phyloP scores from a whole-genome alignment of 768 basidiomycete species.

The Lactifluus piperatus region DNA sequence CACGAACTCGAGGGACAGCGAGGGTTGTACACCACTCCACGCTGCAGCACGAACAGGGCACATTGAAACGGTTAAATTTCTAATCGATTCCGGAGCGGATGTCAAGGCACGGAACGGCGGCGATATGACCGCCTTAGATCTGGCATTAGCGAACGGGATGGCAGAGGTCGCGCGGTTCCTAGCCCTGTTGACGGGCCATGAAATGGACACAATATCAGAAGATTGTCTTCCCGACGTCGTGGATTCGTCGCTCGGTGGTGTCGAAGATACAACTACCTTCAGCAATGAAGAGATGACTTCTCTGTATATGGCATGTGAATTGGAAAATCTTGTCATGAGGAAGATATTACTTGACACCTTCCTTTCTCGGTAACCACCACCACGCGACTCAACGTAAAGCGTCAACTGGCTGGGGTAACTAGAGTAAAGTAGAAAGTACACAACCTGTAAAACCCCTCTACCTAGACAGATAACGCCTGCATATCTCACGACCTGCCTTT shows the following conservation, averaged over 20 bases:
- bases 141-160: neutral
- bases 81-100: neutral
- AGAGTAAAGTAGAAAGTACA: no score
- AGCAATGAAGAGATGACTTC: neutral
- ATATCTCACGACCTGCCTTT: no score
- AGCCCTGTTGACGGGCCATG: neutral
- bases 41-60: neutral
- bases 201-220: neutral
- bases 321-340: neutral
- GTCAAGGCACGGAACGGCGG: neutral
- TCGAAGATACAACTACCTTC: accelerated
- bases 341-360: neutral
- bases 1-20: neutral
- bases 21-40: neutral
- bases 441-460: no score
- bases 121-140: neutral
- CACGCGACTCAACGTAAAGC: no score
- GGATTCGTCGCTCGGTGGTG: no score
- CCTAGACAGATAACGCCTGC: no score
- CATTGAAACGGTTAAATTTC: neutral
- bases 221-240: neutral
- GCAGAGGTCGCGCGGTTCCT: neutral
- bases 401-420: no score
- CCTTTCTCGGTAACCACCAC: no score
- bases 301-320: neutral